Evolutionary conservation across 345 rosid genomes (phyloP).

Genomic region (Citrus hindsii): DNA sequence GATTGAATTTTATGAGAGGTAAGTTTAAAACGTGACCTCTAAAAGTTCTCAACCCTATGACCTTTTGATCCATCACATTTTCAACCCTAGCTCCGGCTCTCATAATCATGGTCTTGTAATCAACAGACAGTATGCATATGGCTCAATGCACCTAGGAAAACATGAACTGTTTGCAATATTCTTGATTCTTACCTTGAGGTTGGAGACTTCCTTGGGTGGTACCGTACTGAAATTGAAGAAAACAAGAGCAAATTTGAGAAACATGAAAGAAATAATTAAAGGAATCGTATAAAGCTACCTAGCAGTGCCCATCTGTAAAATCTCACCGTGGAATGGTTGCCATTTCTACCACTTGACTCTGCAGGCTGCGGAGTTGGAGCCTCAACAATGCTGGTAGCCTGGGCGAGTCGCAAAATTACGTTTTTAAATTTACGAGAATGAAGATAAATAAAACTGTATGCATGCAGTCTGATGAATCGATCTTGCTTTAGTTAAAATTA

Average conservation of each 20-base stretch:
- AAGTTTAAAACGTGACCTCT: too few relatives aligned
- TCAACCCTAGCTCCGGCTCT: neutral
- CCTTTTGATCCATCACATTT: neutral
- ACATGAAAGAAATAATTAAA: neutral
- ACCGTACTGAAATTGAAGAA: conserved; percentile 33
- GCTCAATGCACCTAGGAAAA: too few relatives aligned
- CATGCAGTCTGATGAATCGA: neutral
- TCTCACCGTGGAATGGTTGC: conserved; percentile 28
- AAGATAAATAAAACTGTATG: neutral
- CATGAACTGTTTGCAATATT: neutral
- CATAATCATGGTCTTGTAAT: neutral
- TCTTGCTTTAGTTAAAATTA: neutral
- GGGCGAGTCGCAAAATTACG: neutral
- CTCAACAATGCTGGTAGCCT: conserved; percentile 25
- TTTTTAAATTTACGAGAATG: neutral
- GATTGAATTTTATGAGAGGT: too few relatives aligned
- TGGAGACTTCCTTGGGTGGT: conserved; percentile 49
- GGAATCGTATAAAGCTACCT: too few relatives aligned
- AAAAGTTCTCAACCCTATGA: neutral
- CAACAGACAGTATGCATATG: too few relatives aligned
- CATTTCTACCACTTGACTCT: conserved; percentile 6
- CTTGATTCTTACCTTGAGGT: conserved; percentile 40
- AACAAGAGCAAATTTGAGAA: neutral
- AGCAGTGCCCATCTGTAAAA: neutral
- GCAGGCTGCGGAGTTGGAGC: conserved; percentile 43